These are phyloP conservation scores for Naganishia sp. DNA, from an alignment of 1,284 basidiomycete genomes.

Conservation along the genomic window DNA sequence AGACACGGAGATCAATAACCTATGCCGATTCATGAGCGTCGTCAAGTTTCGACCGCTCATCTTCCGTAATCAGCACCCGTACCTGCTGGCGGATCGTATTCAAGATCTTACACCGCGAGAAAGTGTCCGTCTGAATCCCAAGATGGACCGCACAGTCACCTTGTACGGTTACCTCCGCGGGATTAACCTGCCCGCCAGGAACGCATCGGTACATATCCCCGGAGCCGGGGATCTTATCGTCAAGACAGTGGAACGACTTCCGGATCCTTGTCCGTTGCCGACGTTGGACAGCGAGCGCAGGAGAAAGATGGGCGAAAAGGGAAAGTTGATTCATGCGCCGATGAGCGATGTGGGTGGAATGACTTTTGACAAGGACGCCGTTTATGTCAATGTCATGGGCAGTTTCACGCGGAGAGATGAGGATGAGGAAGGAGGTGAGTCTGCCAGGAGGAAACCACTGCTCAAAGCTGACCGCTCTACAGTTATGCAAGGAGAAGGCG, in stretches of 20 bases:
- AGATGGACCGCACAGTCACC: conserved; percentile 79
- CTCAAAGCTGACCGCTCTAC: conserved; percentile 5
- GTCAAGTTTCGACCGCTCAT: conserved; percentile 98
- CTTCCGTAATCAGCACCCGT: conserved; percentile 92
- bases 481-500: conserved; percentile 84
- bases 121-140: conserved; percentile 76
- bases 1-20: conserved; percentile 92
- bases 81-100: conserved; percentile 91
- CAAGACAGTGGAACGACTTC: conserved; percentile 70
- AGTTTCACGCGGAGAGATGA: conserved; percentile 71
- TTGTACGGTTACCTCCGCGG: conserved; percentile 94
- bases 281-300: conserved; percentile 89
- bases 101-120: conserved; percentile 94
- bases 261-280: conserved; percentile 93
- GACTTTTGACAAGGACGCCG: conserved; percentile 97
- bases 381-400: conserved; percentile 96
- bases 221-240: conserved; percentile 87
- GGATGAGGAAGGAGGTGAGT: conserved; percentile 55
- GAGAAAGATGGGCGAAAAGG: conserved; percentile 91
- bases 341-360: conserved; percentile 99
- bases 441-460: neutral
- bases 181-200: conserved; percentile 76
- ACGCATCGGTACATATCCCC: conserved; percentile 86
- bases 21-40: conserved; percentile 92
- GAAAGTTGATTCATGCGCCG: conserved; percentile 92